Base-by-base conservation (phyloP, 176 grass and related monocot species). In the Pontederia paniculata region DNA sequence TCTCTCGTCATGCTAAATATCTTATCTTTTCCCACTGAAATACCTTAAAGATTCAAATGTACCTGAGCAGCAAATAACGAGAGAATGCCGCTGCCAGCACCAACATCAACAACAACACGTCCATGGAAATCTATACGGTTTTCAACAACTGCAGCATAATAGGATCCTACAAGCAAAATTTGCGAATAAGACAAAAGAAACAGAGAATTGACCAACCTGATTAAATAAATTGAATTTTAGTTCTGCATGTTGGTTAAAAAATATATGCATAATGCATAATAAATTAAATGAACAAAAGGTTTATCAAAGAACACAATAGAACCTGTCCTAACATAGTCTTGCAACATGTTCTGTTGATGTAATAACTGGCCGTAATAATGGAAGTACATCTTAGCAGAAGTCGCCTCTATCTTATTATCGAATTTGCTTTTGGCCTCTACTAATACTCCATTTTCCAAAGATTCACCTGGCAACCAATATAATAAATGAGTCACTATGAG, bases 251-350 rank as follows among this genome's bases (percentile, higher is more conserved):
- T 15, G 6, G 15, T 50, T 50, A n/a, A 58, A 58, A 16, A 12
- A 41, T 63, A 16, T 22, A 0, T 48, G 21, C 17, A 17, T 47
- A 63, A 63, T 44, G 15, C 55, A 0, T 23, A 23, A 12, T 43
- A 13, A 44, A 15, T 16, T 37, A 53, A 47, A 18, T 48, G 23
- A 18, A 41, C 15, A 45, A 48, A 48, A 22, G 8, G 10, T 12
- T 60, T 47, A 57, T 54, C 21, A 45, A 19, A 70, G 12, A 19
- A 42, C 15, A 53, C 7, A 23, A 23, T 68, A 23, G 73, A 16
- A 93, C 94, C 94, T 82, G 94, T 99, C 54, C 94, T 91, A 52
- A 99, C 94, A 82, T 90, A 99, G 81, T 99, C 94, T 80, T 99
- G 94, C 67, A 99, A 76, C 94, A 99, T 99, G 67, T 99, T 99